Percentiles rank a stretch among this genome's conserved stretches.
Evolutionary conservation across 2,329 filamentous ascomycete species (phyloP).

Genomic region (Colletotrichum simmondsii): DNA sequence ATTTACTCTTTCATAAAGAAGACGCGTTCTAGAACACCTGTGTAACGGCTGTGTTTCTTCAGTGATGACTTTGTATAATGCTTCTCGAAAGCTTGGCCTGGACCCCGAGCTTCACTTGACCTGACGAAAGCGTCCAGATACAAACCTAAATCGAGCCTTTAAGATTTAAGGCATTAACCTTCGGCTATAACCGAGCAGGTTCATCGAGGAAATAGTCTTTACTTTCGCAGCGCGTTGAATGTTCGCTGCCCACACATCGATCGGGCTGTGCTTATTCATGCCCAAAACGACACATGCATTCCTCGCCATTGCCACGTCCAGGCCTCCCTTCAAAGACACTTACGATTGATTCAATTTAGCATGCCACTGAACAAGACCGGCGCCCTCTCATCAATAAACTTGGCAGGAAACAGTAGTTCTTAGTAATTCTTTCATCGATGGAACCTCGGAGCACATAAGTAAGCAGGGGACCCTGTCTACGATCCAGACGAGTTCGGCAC

Average conservation of each 20-base stretch:
- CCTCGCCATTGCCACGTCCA: background rate
- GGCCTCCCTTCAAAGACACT: background rate
- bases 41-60: background rate
- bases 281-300: background rate
- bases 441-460: background rate
- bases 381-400: background rate
- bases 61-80: background rate
- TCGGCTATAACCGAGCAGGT: conserved; percentile 19
- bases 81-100: background rate
- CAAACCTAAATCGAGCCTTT: background rate
- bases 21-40: background rate
- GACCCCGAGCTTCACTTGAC: background rate
- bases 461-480: background rate
- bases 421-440: background rate
- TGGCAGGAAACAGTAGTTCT: background rate
- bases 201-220: background rate
- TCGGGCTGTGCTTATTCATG: background rate
- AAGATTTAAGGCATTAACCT: conserved; percentile 9
- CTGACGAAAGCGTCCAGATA: conserved; percentile 7
- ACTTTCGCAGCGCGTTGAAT: background rate
- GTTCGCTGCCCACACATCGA: background rate
- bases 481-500: background rate
- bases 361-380: background rate
- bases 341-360: background rate
- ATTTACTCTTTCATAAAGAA: background rate